phyloP scores from a whole-genome alignment of 441 rosid species.

The Pelargonium citronellum region DNA sequence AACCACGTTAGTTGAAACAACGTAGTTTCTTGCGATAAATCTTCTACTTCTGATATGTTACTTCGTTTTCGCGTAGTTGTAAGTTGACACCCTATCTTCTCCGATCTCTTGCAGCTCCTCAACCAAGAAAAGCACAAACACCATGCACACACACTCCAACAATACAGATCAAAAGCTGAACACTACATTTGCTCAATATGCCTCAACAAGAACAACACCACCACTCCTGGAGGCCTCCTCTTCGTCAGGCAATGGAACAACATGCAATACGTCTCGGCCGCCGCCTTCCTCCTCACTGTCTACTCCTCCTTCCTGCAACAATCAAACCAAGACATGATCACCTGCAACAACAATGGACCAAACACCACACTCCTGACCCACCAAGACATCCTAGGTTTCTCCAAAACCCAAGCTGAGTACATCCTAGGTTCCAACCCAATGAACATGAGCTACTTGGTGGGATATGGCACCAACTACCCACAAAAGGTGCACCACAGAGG shows the following conservation, averaged over 20 bases:
- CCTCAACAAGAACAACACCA: constrained; percentile 54
- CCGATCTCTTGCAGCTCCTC: constrained; percentile 41
- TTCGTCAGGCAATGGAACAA: constrained; percentile 91
- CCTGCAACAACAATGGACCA: too few species aligned
- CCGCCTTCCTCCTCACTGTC: constrained; percentile 64
- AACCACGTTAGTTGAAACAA: too few species aligned
- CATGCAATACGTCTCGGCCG: constrained; percentile 86
- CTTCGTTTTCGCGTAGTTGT: too few species aligned
- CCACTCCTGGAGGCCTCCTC: constrained; percentile 73
- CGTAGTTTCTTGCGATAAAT: too few species aligned
- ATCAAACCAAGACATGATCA: constrained; percentile 33
- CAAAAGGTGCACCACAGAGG: constrained; percentile 82
- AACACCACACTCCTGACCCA: too few species aligned
- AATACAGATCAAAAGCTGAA: constrained; percentile 70
- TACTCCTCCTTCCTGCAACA: constrained; percentile 56
- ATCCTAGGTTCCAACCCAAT: constrained; percentile 76
- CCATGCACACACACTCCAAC: constrained; percentile 36
- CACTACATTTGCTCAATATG: constrained; percentile 78
- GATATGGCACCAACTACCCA: constrained; percentile 75
- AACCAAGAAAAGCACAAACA: constrained; percentile 45
- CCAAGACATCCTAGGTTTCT: constrained; percentile 47
- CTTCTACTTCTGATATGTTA: too few species aligned
- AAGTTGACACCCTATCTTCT: background rate
- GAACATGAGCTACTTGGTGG: constrained; percentile 85
- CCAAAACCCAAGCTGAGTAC: constrained; percentile 76